Base-by-base conservation (phyloP, 108 stramenopile species). In the Cylindrotheca fusiformis region DNA sequence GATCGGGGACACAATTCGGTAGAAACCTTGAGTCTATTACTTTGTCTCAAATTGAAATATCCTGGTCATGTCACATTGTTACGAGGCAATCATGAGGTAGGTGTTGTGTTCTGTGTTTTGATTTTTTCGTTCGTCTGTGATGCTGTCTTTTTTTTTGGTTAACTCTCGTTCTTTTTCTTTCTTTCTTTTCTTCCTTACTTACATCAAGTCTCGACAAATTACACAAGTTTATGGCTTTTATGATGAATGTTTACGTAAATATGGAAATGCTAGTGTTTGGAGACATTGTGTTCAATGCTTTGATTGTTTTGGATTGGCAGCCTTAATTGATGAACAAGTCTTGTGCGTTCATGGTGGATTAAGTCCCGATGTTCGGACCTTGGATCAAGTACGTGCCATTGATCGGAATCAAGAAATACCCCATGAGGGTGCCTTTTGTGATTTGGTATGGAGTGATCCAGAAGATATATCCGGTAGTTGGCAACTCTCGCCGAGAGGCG, bases 371-470 rank as follows among this genome's bases (percentile, higher is more conserved):
- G 88, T 95, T 2, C 85, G 97, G 45, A 90, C 91, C 5, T 68
- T 99, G 68, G 96, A 99, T 83, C 86, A 97, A 58, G 94, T 97
- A 23, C 83, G 92, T 24, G 85, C 86, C 52, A 79, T 97, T 64
- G 95, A 97, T 70, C 85, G 97, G 50, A 87, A 91, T 30, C 96
- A 99, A 71, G 99, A 99, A 81, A 96, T 99, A 14, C 99, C 99
- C 12, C 99, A 99, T 66, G 99, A 99, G 63, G 99, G 99, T 19
- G 95, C 97, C 48, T 97, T 99, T 91, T 98, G 97, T 69, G 99
- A 99, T 83, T 80, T 99, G 54, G 89, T 99, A 4, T 99, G 99
- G 99, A 68, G 88, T 79, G 99, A 99, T 71, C 99, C 99, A 2
- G 99, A 99, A 69, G 99, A 99, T 58, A 83, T 97, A 58, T 80